A percentile compares a stretch with the other conserved stretches of the same genome.
Conservation (phyloP, 2,329 filamentous ascomycete genomes). For the Pseudodiploospora longispora region DNA sequence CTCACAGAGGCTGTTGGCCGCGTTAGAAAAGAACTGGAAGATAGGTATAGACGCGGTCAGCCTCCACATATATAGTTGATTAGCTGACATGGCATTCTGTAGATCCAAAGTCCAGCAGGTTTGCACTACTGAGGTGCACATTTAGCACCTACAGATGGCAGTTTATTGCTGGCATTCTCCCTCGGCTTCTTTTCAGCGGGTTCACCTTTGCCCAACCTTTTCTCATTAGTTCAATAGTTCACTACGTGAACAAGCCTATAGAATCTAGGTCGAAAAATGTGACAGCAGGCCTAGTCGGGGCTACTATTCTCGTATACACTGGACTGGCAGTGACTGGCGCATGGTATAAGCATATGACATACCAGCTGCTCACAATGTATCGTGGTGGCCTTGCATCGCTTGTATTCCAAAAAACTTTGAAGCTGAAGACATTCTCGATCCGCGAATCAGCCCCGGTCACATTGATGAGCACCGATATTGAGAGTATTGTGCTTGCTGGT, state of each 20-base stretch:
- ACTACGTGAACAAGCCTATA: too few species aligned
- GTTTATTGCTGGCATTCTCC: conserved; percentile 22
- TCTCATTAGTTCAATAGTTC: conserved; percentile 30
- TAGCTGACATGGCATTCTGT: background rate
- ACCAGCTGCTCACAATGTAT: conserved; percentile 2
- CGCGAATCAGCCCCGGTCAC: conserved; percentile 29
- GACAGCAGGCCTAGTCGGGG: conserved; percentile 36
- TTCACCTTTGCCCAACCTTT: conserved; percentile 32
- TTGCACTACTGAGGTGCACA: background rate
- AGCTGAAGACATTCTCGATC: conserved; percentile 17
- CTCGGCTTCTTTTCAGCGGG: conserved; percentile 23
- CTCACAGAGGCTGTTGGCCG: conserved; percentile 11
- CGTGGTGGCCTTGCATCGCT: conserved; percentile 24
- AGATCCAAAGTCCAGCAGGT: background rate
- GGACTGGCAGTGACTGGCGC: conserved; percentile 27
- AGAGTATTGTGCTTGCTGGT: conserved; percentile 19
- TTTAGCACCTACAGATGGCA: conserved; percentile 18
- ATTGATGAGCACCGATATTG: conserved; percentile 26
- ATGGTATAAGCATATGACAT: conserved; percentile 4
- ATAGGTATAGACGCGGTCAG: too few species aligned
- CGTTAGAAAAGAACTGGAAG: conserved; percentile 12
- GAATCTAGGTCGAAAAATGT: conserved; percentile 12
- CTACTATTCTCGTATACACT: conserved; percentile 29
- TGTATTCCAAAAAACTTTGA: conserved; percentile 28
- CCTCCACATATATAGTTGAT: too few species aligned